Conservation (phyloP, 352 stramenopile genomes). For the Globisporangium uncinulatum region DNA sequence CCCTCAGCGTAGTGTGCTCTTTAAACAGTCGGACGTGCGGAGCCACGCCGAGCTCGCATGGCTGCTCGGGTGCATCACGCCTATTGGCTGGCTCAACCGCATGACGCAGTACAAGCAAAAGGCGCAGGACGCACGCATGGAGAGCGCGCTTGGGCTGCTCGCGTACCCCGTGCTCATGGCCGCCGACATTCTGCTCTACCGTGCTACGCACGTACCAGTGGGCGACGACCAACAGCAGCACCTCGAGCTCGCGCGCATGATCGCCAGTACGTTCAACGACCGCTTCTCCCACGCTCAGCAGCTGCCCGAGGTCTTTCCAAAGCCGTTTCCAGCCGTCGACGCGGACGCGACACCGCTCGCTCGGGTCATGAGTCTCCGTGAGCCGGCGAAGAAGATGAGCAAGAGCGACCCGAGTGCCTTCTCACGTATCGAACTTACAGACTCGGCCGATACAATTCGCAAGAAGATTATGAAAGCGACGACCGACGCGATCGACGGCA, state of each 20-base stretch:
- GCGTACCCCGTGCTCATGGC: conserved; percentile 99
- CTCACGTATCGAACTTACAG: conserved; percentile 94
- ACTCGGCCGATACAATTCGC: conserved; percentile 52
- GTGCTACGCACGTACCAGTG: conserved; percentile 95
- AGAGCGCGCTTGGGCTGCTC: conserved; percentile 91
- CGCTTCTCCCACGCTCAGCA: conserved; percentile 61
- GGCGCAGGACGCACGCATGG: conserved; percentile 65
- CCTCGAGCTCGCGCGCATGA: conserved; percentile 97
- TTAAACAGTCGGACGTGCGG: conserved; percentile 75
- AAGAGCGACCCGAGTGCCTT: conserved; percentile 92
- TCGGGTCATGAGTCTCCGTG: conserved; percentile 96
- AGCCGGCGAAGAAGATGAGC: conserved; percentile 98
- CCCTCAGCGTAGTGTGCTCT: conserved; percentile 61
- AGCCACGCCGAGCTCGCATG: conserved; percentile 96
- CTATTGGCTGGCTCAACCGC: conserved; percentile 96
- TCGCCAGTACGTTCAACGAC: conserved; percentile 95
- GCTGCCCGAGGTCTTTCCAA: conserved; percentile 37
- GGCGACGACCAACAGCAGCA: conserved; percentile 98
- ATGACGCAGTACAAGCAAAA: conserved; percentile 99
- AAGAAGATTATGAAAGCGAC: conserved; percentile 89
- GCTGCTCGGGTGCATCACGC: conserved; percentile 96
- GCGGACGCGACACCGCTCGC: conserved; percentile 50
- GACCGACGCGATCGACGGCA: conserved; percentile 80
- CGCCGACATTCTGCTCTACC: conserved; percentile 98
- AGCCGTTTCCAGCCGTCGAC: conserved; percentile 44